These are phyloP conservation scores for Penicillium alfredii DNA, from an alignment of 495 filamentous ascomycete species.

Conservation along the genomic window DNA sequence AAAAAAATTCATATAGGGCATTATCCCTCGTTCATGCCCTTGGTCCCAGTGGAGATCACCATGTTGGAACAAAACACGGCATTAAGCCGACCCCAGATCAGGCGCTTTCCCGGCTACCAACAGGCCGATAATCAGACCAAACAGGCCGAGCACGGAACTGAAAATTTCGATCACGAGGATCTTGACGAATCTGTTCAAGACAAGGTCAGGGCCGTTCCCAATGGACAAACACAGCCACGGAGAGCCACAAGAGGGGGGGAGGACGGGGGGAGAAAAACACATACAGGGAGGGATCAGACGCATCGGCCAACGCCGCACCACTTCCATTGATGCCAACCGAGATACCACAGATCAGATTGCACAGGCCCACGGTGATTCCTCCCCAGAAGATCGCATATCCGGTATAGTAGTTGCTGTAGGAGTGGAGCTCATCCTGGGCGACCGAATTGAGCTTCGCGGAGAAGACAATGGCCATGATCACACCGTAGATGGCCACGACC, in stretches of 20 bases:
- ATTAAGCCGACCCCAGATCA: constrained; percentile 56
- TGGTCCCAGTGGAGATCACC: too few species aligned
- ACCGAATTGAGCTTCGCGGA: constrained; percentile 71
- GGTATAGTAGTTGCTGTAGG: constrained; percentile 78
- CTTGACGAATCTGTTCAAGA: constrained; percentile 76
- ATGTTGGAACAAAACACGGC: constrained; percentile 8
- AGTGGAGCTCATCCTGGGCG: constrained; percentile 47
- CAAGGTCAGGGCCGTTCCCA: constrained; percentile 14
- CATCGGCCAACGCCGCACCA: constrained; percentile 92
- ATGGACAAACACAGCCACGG: constrained; percentile 6
- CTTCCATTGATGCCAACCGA: constrained; percentile 97
- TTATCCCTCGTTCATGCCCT: too few species aligned
- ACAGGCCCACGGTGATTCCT: constrained; percentile 86
- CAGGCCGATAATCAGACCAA: constrained; percentile 91
- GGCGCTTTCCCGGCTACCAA: constrained; percentile 74
- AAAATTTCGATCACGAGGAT: constrained; percentile 99
- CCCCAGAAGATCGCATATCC: constrained; percentile 96
- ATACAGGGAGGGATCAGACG: constrained; percentile 84
- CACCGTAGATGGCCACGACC: constrained; percentile 98
- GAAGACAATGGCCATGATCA: constrained; percentile 99
- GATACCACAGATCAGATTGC: constrained; percentile 93
- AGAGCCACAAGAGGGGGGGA: not conserved
- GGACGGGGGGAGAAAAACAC: constrained; percentile 33
- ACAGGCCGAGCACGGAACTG: constrained; percentile 95
- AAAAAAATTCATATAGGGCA: too few species aligned